These are phyloP conservation scores for Annulohypoxylon nitens DNA, from an alignment of 495 filamentous ascomycete species.

Conservation along the genomic window DNA sequence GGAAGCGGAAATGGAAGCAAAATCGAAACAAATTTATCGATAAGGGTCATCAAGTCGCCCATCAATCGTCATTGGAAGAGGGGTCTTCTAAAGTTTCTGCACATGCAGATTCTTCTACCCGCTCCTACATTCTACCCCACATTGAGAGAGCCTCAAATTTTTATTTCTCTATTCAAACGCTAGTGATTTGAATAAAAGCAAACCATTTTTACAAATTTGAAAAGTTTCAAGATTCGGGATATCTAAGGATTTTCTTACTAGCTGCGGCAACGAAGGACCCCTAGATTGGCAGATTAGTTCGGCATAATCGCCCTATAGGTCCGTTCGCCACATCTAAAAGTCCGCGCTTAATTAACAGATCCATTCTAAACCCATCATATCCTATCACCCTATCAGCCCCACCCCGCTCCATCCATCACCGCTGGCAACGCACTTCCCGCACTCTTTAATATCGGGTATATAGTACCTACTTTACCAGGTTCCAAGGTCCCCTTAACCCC, in stretches of 20 bases:
- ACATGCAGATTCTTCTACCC: slow-evolving; percentile 26
- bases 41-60: slow-evolving; percentile 35
- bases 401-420: slow-evolving; percentile 3
- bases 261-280: background rate
- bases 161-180: background rate
- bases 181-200: background rate
- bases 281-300: background rate
- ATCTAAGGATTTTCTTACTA: background rate
- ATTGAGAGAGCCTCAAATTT: slow-evolving; percentile 30
- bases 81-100: slow-evolving; percentile 20
- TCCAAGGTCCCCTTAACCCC: background rate
- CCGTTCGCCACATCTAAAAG: slow-evolving; percentile 3
- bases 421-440: background rate
- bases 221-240: background rate
- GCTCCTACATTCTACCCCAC: slow-evolving; percentile 42
- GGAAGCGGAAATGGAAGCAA: background rate
- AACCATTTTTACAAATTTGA: background rate
- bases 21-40: slow-evolving; percentile 31
- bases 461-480: background rate
- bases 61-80: slow-evolving; percentile 44
- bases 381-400: slow-evolving; percentile 6
- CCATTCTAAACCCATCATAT: background rate
- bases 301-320: background rate
- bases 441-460: background rate
- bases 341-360: slow-evolving; percentile 5